These are phyloP conservation scores for Fraxinus sp. DNA, from an alignment of 305 asterid genomes.

Conservation along the genomic window DNA sequence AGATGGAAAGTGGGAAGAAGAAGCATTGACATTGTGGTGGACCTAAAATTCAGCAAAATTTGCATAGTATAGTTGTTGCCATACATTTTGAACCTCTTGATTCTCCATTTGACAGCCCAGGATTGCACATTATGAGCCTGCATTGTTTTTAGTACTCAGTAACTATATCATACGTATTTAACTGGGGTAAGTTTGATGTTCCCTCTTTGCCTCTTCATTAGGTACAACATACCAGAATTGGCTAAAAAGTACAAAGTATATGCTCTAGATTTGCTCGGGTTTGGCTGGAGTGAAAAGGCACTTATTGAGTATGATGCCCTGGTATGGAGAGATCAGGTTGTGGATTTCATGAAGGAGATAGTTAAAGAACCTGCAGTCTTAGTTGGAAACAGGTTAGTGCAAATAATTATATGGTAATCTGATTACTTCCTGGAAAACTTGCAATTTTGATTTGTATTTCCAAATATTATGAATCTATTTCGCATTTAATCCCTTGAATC, in stretches of 20 bases:
- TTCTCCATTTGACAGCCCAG: background rate
- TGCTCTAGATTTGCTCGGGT: conserved; percentile 90
- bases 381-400: conserved; percentile 84
- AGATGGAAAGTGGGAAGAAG: background rate
- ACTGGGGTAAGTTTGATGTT: background rate
- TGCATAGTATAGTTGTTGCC: background rate
- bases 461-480: background rate
- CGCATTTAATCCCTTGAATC: background rate
- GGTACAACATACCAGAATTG: conserved; percentile 91
- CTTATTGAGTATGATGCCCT: conserved; percentile 83
- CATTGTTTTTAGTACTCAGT: background rate
- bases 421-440: background rate
- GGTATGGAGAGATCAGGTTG: conserved; percentile 93
- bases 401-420: background rate
- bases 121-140: background rate
- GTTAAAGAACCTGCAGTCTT: conserved; percentile 85
- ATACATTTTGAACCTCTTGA: background rate
- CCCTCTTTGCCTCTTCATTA: conserved; percentile 19
- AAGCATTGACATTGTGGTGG: background rate
- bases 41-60: background rate
- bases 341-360: conserved; percentile 74
- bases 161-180: background rate
- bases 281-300: conserved; percentile 99
- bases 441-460: background rate
- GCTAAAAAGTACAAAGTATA: conserved; percentile 85